phyloP scores from a whole-genome alignment of 2,329 filamentous ascomycete genomes.

The Phyllosticta citriasiana region DNA sequence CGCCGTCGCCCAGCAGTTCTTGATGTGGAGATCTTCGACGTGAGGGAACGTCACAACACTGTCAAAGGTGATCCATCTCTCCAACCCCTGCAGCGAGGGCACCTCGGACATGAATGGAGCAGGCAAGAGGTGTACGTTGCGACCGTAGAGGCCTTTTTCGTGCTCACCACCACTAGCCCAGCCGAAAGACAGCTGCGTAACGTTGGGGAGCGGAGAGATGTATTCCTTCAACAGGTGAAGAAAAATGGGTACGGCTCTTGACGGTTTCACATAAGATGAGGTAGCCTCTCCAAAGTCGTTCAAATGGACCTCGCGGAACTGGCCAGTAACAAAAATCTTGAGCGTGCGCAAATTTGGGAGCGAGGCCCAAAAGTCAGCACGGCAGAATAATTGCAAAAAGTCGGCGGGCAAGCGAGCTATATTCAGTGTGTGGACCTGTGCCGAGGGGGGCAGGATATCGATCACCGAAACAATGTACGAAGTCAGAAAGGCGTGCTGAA shows the following conservation, averaged over 20 bases:
- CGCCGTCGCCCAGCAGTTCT: constrained; percentile 60
- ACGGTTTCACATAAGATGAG: constrained; percentile 36
- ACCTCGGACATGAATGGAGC: constrained; percentile 41
- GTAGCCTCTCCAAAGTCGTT: constrained; percentile 42
- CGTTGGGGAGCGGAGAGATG: constrained; percentile 38
- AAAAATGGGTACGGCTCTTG: constrained; percentile 42
- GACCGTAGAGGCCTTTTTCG: constrained; percentile 49
- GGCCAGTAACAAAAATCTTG: constrained; percentile 52
- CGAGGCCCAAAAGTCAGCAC: constrained; percentile 51
- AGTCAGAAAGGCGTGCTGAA: constrained; percentile 56
- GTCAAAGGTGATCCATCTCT: constrained; percentile 12
- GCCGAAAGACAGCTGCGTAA: constrained; percentile 53
- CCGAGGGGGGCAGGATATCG: constrained; percentile 48
- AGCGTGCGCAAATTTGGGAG: constrained; percentile 46
- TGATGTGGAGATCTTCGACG: constrained; percentile 50
- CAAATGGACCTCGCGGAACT: constrained; percentile 52
- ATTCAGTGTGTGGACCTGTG: constrained; percentile 47
- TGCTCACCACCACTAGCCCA: constrained; percentile 61
- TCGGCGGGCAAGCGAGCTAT: constrained; percentile 56
- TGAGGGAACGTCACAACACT: constrained; percentile 41
- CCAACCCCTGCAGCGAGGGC: constrained; percentile 21
- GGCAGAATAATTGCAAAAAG: constrained; percentile 46
- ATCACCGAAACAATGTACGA: constrained; percentile 57
- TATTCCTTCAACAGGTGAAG: constrained; percentile 43
- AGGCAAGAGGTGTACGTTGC: constrained; percentile 53